Conservation (phyloP, 768 basidiomycete species). For the Tephrocybe sp. region DNA sequence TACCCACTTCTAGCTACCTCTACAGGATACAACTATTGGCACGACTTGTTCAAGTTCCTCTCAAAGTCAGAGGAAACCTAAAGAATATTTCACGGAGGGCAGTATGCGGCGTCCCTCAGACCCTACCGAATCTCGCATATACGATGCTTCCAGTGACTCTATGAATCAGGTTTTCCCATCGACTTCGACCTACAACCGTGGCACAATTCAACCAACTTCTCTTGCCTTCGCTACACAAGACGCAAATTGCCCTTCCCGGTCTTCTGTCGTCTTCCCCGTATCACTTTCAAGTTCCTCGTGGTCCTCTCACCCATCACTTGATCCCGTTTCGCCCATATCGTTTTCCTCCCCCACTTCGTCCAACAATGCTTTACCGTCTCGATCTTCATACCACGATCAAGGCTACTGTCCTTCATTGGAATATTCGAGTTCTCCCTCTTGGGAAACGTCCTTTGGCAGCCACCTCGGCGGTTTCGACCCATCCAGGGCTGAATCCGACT, state of each 20-base stretch:
- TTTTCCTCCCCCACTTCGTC: constrained; percentile 29
- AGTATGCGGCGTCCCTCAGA: background rate
- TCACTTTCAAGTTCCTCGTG: constrained; percentile 7
- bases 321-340: constrained; percentile 15
- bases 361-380: constrained; percentile 11
- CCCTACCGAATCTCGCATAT: constrained; percentile 8
- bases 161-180: background rate
- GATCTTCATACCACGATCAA: constrained; percentile 14
- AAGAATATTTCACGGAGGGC: background rate
- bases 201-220: background rate
- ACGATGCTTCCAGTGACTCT: background rate
- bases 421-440: constrained; percentile 22
- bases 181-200: background rate
- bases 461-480: constrained; percentile 16
- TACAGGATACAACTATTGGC: constrained; percentile 8
- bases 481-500: constrained; percentile 1
- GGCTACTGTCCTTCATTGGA: constrained; percentile 18
- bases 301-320: constrained; percentile 10
- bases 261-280: background rate
- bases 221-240: background rate
- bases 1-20: background rate
- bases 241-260: background rate
- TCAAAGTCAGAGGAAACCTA: background rate
- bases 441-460: constrained; percentile 27
- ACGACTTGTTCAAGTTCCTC: constrained; percentile 1